Conservation (phyloP, 257 asterid genomes). For the Solanum habrochaites region DNA sequence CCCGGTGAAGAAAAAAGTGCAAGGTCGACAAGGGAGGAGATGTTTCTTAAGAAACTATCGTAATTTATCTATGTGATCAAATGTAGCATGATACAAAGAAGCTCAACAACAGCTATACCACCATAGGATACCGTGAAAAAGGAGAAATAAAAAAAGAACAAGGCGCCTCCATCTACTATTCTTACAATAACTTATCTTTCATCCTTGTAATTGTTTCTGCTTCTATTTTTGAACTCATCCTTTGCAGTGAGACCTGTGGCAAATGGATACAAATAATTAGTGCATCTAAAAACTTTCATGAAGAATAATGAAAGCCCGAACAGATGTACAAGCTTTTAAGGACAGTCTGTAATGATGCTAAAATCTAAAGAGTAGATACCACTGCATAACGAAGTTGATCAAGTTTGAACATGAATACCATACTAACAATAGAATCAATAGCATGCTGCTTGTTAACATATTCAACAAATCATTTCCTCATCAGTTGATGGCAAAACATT, state of each 20-base stretch:
- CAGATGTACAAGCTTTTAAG: background rate
- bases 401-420: background rate
- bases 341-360: background rate
- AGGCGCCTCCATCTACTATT: constrained; percentile 1
- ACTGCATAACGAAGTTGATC: background rate
- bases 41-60: background rate
- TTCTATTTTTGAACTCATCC: background rate
- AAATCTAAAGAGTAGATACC: background rate
- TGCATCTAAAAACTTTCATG: background rate
- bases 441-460: background rate
- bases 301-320: background rate
- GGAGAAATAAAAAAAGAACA: background rate
- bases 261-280: background rate
- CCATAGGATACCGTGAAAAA: background rate
- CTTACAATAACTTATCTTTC: constrained; percentile 1
- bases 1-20: background rate
- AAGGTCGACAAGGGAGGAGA: background rate
- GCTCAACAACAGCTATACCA: constrained; percentile 7
- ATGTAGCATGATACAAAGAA: constrained; percentile 7
- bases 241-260: background rate
- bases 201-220: constrained; percentile 1
- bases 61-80: constrained; percentile 3
- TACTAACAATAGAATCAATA: background rate
- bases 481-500: background rate
- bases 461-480: background rate